A percentile compares a stretch with the other conserved stretches of the same genome.
Evolutionary conservation across 2,329 filamentous ascomycete genomes (phyloP).

Genomic region (Geosmithia putterillii): DNA sequence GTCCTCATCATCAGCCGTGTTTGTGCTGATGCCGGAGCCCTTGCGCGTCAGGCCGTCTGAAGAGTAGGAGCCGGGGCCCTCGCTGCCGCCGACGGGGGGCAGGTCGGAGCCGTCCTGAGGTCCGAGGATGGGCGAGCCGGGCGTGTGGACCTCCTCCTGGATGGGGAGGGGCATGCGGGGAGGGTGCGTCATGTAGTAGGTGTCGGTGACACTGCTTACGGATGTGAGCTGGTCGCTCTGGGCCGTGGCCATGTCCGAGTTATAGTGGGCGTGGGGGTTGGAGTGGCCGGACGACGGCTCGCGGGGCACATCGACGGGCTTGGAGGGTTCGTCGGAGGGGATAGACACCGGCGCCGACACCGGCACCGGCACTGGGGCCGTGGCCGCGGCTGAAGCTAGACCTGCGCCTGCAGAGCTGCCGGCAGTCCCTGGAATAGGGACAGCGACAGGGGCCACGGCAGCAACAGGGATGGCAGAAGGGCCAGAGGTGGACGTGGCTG

Average conservation of each 20-base stretch:
- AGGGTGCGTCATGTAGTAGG: conserved; percentile 56
- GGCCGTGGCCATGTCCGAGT: conserved; percentile 13
- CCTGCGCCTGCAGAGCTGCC: too few species aligned
- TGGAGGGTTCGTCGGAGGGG: conserved; percentile 25
- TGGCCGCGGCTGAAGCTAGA: neutral
- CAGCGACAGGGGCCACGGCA: too few species aligned
- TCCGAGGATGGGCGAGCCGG: conserved; percentile 78
- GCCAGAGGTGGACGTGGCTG: conserved; percentile 7
- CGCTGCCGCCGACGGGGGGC: conserved; percentile 18
- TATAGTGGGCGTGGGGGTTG: conserved; percentile 15
- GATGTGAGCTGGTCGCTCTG: conserved; percentile 28
- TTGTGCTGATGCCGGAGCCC: conserved; percentile 45
- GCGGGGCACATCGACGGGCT: conserved; percentile 46
- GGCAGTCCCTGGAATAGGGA: too few species aligned
- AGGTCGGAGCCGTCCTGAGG: conserved; percentile 46
- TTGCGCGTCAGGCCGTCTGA: conserved; percentile 36
- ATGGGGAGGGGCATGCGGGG: conserved; percentile 87
- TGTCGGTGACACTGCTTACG: conserved; percentile 46
- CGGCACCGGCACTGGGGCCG: neutral
- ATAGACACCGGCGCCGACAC: conserved; percentile 6
- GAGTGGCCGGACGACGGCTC: conserved; percentile 24
- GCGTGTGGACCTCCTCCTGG: conserved; percentile 79
- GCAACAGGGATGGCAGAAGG: conserved; percentile 8
- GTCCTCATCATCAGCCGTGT: conserved; percentile 61
- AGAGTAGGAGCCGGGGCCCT: conserved; percentile 33